Percentiles rank a stretch among this genome's conserved stretches.
phyloP scores from a whole-genome alignment of 306 rosid species.

The Glycine latifolia region DNA sequence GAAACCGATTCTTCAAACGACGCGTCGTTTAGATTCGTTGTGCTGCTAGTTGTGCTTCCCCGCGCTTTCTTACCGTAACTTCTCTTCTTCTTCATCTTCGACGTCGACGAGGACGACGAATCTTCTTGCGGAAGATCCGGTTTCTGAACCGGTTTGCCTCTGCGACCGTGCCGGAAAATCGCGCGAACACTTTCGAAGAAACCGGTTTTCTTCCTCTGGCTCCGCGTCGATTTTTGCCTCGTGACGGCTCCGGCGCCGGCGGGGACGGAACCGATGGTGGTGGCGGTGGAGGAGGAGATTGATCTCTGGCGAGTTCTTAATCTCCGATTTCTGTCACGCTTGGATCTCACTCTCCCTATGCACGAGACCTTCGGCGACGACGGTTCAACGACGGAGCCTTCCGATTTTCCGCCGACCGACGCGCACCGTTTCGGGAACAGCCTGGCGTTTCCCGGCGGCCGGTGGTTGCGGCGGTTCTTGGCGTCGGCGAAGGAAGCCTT shows the following conservation, averaged over 20 bases:
- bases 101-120: constrained; percentile 36
- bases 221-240: constrained; percentile 50
- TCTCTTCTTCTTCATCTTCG: constrained; percentile 20
- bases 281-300: constrained; percentile 28
- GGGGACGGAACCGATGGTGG: background rate
- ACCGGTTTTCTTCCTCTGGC: constrained; percentile 57
- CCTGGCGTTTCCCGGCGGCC: constrained; percentile 52
- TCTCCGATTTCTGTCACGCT: constrained; percentile 69
- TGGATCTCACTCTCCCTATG: constrained; percentile 93
- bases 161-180: constrained; percentile 59
- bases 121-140: constrained; percentile 34
- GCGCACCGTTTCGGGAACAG: constrained; percentile 76
- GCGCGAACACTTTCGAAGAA: constrained; percentile 68
- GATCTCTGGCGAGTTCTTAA: constrained; percentile 60
- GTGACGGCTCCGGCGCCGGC: constrained; percentile 36
- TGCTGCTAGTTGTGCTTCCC: background rate
- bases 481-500: constrained; percentile 63
- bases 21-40: constrained; percentile 40
- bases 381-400: constrained; percentile 65
- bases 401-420: constrained; percentile 69
- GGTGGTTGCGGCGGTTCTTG: constrained; percentile 60
- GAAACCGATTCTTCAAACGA: constrained; percentile 56
- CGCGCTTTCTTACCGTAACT: constrained; percentile 35
- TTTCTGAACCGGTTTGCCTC: constrained; percentile 47
- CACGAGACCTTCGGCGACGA: constrained; percentile 96